These are phyloP conservation scores for Hortaea werneckii DNA, from an alignment of 2,329 filamentous ascomycete genomes.

Conservation along the genomic window DNA sequence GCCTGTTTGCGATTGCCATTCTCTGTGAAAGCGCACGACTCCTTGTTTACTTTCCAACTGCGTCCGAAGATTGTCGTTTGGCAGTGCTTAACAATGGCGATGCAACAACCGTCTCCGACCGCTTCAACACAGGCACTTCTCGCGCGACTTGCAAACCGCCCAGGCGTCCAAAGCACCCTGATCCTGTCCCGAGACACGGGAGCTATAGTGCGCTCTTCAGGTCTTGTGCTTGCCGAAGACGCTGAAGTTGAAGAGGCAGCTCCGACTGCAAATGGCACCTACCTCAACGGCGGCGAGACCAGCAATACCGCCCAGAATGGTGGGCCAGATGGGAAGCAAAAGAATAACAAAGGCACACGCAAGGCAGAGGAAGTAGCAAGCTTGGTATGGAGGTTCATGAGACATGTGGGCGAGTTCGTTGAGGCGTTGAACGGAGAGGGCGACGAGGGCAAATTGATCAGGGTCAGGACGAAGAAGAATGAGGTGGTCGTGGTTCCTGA, in stretches of 20 bases:
- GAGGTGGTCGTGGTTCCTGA: slow-evolving; percentile 78
- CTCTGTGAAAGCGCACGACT: too few relatives aligned
- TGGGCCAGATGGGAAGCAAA: slow-evolving; percentile 16
- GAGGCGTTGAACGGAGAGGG: slow-evolving; percentile 63
- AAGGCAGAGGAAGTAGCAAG: slow-evolving; percentile 60
- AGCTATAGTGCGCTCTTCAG: slow-evolving; percentile 64
- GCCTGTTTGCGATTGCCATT: too few relatives aligned
- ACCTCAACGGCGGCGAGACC: slow-evolving; percentile 8
- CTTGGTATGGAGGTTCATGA: slow-evolving; percentile 68
- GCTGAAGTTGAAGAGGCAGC: slow-evolving; percentile 32
- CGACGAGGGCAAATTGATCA: slow-evolving; percentile 67
- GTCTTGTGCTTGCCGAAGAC: slow-evolving; percentile 52
- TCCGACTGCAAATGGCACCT: slow-evolving; percentile 8
- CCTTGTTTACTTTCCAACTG: too few relatives aligned
- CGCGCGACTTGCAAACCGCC: slow-evolving; percentile 62
- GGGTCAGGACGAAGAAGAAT: slow-evolving; percentile 73
- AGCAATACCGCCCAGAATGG: background rate
- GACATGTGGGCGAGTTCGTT: slow-evolving; percentile 58
- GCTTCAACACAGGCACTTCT: slow-evolving; percentile 56
- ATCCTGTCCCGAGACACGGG: slow-evolving; percentile 63
- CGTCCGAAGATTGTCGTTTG: too few relatives aligned
- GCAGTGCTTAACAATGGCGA: slow-evolving; percentile 1
- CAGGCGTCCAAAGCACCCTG: slow-evolving; percentile 68
- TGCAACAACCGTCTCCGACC: slow-evolving; percentile 25
- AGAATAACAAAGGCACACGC: slow-evolving; percentile 30